Conservation (phyloP, 2,329 filamentous ascomycete genomes). For the Moelleriella libera region DNA sequence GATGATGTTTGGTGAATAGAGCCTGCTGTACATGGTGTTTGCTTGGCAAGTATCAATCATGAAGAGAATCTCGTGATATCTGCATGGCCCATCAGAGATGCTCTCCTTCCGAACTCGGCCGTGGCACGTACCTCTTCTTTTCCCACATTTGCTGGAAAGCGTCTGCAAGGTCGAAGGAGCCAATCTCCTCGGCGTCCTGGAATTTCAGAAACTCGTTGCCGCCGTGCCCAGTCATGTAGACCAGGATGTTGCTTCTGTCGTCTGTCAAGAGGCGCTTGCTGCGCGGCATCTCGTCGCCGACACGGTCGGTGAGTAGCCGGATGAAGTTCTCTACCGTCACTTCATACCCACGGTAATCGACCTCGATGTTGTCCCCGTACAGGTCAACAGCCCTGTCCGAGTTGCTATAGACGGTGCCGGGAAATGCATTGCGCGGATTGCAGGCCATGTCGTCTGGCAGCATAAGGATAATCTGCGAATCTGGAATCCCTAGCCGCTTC, state of each 20-base stretch:
- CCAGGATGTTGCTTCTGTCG: constrained; percentile 88
- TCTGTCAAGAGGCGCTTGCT: constrained; percentile 91
- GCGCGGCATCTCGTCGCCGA: constrained; percentile 85
- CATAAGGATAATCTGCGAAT: constrained; percentile 99
- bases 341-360: constrained; percentile 95
- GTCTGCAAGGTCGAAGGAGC: constrained; percentile 87
- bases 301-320: constrained; percentile 80
- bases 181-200: constrained; percentile 95
- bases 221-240: constrained; percentile 98
- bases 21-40: constrained; percentile 97
- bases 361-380: constrained; percentile 97
- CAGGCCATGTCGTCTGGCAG: constrained; percentile 99
- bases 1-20: constrained; percentile 97
- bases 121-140: constrained; percentile 63
- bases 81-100: constrained; percentile 13
- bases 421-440: constrained; percentile 96
- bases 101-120: background rate
- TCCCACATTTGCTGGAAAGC: constrained; percentile 99
- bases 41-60: constrained; percentile 99
- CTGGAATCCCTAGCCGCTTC: constrained; percentile 91
- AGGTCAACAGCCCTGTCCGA: constrained; percentile 89
- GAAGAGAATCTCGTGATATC: constrained; percentile 94
- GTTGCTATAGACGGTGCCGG: constrained; percentile 96
- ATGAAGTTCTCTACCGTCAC: constrained; percentile 99
- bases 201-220: constrained; percentile 98